Evolutionary conservation across 768 basidiomycete species (phyloP).

Genomic region (Naematelia encephala): DNA sequence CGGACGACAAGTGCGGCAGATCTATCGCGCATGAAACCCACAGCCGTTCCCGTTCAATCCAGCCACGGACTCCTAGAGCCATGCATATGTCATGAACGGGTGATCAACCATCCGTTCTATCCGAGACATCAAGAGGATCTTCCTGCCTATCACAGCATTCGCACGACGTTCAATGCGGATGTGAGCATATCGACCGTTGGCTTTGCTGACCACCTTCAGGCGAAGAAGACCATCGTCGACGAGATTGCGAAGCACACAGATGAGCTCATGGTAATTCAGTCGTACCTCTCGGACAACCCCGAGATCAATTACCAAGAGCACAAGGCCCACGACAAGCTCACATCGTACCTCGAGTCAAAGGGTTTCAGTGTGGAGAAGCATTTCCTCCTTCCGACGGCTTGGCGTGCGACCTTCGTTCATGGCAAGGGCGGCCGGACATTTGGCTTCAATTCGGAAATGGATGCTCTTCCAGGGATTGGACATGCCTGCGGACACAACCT

Average conservation of each 20-base stretch:
- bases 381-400: constrained; percentile 4
- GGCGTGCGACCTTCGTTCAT: constrained; percentile 7
- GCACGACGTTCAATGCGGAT: no score
- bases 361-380: constrained; percentile 9
- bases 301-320: constrained; percentile 12
- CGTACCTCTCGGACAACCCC: constrained; percentile 6
- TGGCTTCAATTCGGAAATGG: constrained; percentile 17
- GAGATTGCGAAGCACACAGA: constrained; percentile 5
- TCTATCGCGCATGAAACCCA: no score
- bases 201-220: no score
- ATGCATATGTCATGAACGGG: no score
- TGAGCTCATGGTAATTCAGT: constrained; percentile 2
- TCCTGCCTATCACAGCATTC: no score
- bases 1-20: no score
- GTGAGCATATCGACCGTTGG: no score
- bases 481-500: constrained; percentile 30
- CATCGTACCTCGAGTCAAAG: constrained; percentile 6
- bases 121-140: no score
- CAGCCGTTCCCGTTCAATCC: no score
- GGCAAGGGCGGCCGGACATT: constrained; percentile 13
- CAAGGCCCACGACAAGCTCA: constrained; percentile 9
- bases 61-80: no score
- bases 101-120: no score
- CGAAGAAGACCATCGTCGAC: no score
- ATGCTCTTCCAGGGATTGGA: constrained; percentile 16